A percentile compares a stretch with the other conserved stretches of the same genome.
Evolutionary conservation across 768 basidiomycete genomes (phyloP).

Genomic region (Mycena crocata): DNA sequence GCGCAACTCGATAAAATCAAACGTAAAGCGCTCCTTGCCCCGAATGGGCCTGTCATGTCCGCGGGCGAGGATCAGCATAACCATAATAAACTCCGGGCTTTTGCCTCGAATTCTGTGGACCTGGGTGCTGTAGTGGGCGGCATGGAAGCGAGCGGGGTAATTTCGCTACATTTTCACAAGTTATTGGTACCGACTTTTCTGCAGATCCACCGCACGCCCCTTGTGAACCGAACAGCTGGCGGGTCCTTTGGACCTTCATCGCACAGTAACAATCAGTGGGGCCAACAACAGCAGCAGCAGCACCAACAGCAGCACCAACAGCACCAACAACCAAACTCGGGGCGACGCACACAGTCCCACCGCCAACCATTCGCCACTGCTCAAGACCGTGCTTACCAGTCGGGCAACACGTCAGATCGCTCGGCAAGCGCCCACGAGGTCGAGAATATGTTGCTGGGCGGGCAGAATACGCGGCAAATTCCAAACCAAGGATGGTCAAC

Average conservation of each 20-base stretch:
- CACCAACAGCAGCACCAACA: slow-evolving; percentile 46
- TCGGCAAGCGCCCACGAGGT: slow-evolving; percentile 80
- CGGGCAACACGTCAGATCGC: slow-evolving; percentile 62
- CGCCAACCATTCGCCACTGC: slow-evolving; percentile 61
- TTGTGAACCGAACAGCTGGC: slow-evolving; percentile 61
- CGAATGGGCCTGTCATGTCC: slow-evolving; percentile 37
- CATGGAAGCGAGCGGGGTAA: slow-evolving; percentile 75
- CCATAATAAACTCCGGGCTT: slow-evolving; percentile 41
- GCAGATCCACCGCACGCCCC: slow-evolving; percentile 79
- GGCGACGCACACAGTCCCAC: slow-evolving; percentile 53
- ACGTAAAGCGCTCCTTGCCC: slow-evolving; percentile 77
- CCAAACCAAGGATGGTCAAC: slow-evolving; percentile 51
- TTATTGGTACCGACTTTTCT: neutral
- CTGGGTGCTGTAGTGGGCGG: slow-evolving; percentile 69
- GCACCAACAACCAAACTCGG: slow-evolving; percentile 42
- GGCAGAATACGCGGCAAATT: slow-evolving; percentile 38
- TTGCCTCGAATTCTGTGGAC: slow-evolving; percentile 50
- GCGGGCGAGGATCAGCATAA: slow-evolving; percentile 41
- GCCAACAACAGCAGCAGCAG: slow-evolving; percentile 46
- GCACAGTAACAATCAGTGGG: slow-evolving; percentile 44
- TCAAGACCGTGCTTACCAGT: slow-evolving; percentile 55
- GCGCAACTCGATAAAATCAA: slow-evolving; percentile 85
- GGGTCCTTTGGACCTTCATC: slow-evolving; percentile 41
- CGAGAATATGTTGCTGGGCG: slow-evolving; percentile 68
- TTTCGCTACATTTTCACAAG: slow-evolving; percentile 26